Percentiles rank a stretch among this genome's conserved stretches.
Evolutionary conservation across 2,329 filamentous ascomycete genomes (phyloP).

Genomic region (Drechslerella coelobrocha): DNA sequence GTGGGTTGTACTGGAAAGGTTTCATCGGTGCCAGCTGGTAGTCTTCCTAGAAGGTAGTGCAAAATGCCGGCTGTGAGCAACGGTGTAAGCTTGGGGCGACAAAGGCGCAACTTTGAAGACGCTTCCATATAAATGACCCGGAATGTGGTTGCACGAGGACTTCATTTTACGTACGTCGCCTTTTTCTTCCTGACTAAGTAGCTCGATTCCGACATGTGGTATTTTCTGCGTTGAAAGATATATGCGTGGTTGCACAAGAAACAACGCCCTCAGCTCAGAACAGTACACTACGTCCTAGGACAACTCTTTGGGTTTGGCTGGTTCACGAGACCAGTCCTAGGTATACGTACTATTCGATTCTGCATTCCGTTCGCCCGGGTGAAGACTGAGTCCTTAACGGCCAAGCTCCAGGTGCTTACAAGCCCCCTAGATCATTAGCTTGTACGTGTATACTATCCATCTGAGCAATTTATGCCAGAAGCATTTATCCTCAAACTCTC

Average conservation of each 20-base stretch:
- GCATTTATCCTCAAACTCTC: no score
- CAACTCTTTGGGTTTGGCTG: not conserved
- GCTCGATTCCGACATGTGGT: slow-evolving; percentile 34
- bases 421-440: no score
- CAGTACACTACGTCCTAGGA: not conserved
- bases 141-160: slow-evolving; percentile 10
- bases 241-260: slow-evolving; percentile 25
- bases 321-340: no score
- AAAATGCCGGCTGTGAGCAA: not conserved
- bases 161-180: slow-evolving; percentile 7
- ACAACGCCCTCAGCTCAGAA: not conserved
- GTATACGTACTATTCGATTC: no score
- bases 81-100: slow-evolving; percentile 5
- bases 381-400: not conserved
- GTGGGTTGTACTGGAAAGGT: slow-evolving; percentile 18
- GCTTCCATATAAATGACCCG: slow-evolving; percentile 11
- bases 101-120: slow-evolving; percentile 10
- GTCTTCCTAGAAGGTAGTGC: not conserved
- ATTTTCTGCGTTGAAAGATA: slow-evolving; percentile 38
- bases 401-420: not conserved
- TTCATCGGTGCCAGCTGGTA: slow-evolving; percentile 7
- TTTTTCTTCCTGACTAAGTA: no score
- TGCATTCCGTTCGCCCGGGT: no score
- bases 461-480: no score
- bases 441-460: no score